These are phyloP conservation scores for Spathaspora hagerdaliae DNA, from an alignment of 805 yeast species.

Conservation along the genomic window DNA sequence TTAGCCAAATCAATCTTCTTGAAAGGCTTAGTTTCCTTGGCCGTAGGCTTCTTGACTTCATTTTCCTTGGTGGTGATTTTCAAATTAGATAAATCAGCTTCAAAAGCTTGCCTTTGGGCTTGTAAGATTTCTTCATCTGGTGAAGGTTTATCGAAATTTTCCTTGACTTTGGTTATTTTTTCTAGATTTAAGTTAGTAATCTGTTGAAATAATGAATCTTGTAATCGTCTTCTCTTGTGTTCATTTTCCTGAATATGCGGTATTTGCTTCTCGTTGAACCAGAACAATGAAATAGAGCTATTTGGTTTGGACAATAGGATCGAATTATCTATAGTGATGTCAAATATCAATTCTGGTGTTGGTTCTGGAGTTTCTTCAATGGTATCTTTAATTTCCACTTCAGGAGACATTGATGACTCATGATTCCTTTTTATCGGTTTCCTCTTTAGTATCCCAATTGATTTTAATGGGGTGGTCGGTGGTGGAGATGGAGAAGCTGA, in stretches of 20 bases:
- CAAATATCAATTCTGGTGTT: conserved; percentile 2
- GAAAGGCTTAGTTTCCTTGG: conserved; percentile 37
- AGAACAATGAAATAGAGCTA: conserved; percentile 13
- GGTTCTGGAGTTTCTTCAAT: neutral
- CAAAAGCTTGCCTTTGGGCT: conserved; percentile 52
- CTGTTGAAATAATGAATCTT: conserved; percentile 22
- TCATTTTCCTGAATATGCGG: conserved; percentile 4
- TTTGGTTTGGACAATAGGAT: conserved; percentile 8
- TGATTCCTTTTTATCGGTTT: neutral
- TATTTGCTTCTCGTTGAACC: conserved; percentile 8
- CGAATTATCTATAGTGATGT: conserved; percentile 7
- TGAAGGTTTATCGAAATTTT: conserved; percentile 64
- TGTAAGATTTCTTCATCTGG: conserved; percentile 72
- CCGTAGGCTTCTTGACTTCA: conserved; percentile 7
- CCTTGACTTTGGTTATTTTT: conserved; percentile 35
- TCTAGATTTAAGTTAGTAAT: conserved; percentile 41
- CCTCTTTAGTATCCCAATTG: neutral
- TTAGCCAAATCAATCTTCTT: conserved; percentile 39
- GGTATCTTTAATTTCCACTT: neutral
- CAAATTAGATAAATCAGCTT: conserved; percentile 24
- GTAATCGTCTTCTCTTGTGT: conserved; percentile 17
- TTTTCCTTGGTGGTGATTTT: conserved; percentile 13
- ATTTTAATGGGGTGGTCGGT: neutral
- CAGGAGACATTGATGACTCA: neutral
- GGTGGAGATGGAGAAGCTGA: neutral